Conservation (phyloP, 495 filamentous ascomycete species). For the Terfezia claveryi region DNA sequence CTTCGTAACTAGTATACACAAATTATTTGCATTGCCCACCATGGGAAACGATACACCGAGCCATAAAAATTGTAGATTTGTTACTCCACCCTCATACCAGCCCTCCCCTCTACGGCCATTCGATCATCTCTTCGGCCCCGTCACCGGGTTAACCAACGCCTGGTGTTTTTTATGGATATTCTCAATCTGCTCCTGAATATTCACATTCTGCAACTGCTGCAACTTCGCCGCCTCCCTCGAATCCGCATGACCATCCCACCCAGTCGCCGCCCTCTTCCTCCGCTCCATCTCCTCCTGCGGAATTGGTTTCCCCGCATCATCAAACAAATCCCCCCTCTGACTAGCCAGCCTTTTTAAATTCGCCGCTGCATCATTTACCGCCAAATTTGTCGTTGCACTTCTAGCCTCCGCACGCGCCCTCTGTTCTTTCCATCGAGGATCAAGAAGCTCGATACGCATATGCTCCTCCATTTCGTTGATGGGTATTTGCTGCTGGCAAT, state of each 20-base stretch:
- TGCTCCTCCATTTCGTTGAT: constrained; percentile 74
- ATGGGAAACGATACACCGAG: no score
- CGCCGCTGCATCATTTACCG: constrained; percentile 66
- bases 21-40: no score
- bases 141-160: constrained; percentile 17
- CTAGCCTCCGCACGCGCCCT: constrained; percentile 68
- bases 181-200: constrained; percentile 51
- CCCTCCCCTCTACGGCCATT: not conserved
- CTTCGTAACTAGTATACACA: no score
- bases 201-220: constrained; percentile 37
- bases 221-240: constrained; percentile 33
- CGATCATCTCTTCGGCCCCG: constrained; percentile 16
- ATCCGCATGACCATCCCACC: constrained; percentile 42
- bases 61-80: no score
- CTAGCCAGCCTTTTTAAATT: constrained; percentile 95
- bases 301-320: constrained; percentile 44
- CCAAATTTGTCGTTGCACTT: constrained; percentile 68
- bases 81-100: no score
- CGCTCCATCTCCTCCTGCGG: constrained; percentile 53
- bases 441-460: constrained; percentile 88
- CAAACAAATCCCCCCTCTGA: constrained; percentile 80
- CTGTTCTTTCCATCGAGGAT: constrained; percentile 91
- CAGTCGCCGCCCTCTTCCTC: constrained; percentile 45
- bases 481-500: constrained; percentile 77
- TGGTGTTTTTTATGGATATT: constrained; percentile 44